A percentile compares a stretch with the other conserved stretches of the same genome.
Conservation (phyloP, 306 rosid genomes). For the Malus orientalis region DNA sequence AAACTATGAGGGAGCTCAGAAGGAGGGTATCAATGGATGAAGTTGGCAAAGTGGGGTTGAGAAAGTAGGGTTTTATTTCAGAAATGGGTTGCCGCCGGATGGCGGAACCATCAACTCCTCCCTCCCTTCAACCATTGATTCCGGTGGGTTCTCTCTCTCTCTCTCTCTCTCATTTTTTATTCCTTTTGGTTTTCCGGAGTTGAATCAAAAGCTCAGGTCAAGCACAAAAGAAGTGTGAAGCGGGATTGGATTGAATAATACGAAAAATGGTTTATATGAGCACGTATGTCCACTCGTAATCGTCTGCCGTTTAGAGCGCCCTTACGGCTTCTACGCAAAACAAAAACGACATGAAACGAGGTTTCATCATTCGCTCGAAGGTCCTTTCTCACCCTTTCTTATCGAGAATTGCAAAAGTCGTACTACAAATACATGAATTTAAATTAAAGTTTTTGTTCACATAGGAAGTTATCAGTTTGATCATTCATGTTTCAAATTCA, state of each 20-base stretch:
- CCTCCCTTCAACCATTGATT: not conserved
- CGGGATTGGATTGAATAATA: not conserved
- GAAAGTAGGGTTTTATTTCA: constrained; percentile 30
- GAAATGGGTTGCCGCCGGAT: constrained; percentile 24
- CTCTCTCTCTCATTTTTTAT: no score
- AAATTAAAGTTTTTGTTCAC: no score
- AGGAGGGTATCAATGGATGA: not conserved
- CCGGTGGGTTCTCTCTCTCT: not conserved
- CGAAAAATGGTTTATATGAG: not conserved
- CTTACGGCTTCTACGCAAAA: not conserved
- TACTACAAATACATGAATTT: no score
- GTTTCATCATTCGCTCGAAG: not conserved
- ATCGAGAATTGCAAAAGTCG: no score
- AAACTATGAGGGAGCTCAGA: not conserved
- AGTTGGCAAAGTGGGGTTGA: constrained; percentile 1
- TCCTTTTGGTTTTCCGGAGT: not conserved
- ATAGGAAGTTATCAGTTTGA: no score
- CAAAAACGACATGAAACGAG: not conserved
- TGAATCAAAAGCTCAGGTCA: not conserved
- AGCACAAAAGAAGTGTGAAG: not conserved
- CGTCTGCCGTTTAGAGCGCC: not conserved
- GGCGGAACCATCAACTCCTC: constrained; percentile 17
- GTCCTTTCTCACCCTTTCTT: no score
- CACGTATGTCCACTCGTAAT: not conserved
- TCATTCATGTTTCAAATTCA: no score